Evolutionary conservation across 1,284 basidiomycete genomes (phyloP).

Genomic region (Sporisorium sorghi): DNA sequence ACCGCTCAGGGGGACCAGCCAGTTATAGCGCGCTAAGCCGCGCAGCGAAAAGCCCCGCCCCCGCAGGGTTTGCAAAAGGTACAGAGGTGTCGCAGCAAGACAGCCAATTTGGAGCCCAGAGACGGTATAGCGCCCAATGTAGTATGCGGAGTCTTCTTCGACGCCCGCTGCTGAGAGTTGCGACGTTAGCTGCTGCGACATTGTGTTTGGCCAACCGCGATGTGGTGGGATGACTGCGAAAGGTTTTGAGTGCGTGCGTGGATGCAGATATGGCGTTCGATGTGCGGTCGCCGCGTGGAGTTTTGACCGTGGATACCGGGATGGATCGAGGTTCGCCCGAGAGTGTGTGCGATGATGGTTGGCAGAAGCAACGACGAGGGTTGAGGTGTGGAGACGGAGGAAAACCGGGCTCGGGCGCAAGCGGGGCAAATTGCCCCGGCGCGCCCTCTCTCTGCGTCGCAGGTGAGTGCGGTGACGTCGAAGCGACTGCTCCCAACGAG

Average conservation of each 20-base stretch:
- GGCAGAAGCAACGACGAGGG: too few species aligned
- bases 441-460: too few species aligned
- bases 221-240: background rate
- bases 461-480: conserved; percentile 16
- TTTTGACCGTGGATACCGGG: too few species aligned
- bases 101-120: conserved; percentile 56
- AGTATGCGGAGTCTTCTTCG: conserved; percentile 54
- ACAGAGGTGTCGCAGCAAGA: conserved; percentile 61
- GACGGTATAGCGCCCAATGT: conserved; percentile 42
- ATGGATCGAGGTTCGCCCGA: too few species aligned
- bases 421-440: too few species aligned
- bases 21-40: conserved; percentile 59
- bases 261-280: too few species aligned
- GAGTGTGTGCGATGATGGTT: too few species aligned
- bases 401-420: conserved; percentile 26
- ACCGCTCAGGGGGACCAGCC: conserved; percentile 54
- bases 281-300: too few species aligned
- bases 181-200: conserved; percentile 40
- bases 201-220: background rate
- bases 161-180: conserved; percentile 30
- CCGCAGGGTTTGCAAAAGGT: conserved; percentile 47
- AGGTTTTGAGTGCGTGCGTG: background rate
- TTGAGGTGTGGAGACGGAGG: too few species aligned
- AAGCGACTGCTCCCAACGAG: background rate
- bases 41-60: conserved; percentile 53